These are phyloP conservation scores for Nakazawaea ambrosiae DNA, from an alignment of 805 yeast species.

Conservation along the genomic window DNA sequence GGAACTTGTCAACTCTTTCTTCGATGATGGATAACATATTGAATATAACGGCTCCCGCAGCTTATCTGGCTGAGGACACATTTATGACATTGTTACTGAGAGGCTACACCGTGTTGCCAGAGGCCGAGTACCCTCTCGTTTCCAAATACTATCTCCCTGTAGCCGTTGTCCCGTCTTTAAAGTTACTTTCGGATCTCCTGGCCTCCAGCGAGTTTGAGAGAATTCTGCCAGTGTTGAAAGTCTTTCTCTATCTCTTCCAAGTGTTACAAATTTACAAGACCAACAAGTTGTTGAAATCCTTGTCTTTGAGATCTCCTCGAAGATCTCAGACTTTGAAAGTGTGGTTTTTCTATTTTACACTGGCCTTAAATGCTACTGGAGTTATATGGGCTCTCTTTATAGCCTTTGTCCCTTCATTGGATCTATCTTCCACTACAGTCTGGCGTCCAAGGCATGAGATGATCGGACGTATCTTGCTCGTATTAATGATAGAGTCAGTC, in stretches of 20 bases:
- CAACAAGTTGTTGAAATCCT: neutral
- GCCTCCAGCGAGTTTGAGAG: neutral
- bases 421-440: no score
- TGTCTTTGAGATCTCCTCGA: constrained; percentile 6
- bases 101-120: constrained; percentile 6
- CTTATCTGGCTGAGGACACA: no score
- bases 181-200: no score
- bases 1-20: no score
- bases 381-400: no score
- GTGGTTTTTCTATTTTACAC: constrained; percentile 3
- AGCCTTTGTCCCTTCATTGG: no score
- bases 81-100: neutral
- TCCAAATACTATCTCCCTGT: constrained; percentile 1
- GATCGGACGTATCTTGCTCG: no score
- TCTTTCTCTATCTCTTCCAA: constrained; percentile 1
- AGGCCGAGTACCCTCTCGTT: constrained; percentile 5
- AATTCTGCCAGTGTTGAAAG: neutral
- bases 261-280: neutral
- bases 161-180: neutral
- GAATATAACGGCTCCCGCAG: no score
- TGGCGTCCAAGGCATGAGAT: no score
- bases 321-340: constrained; percentile 7
- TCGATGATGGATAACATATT: no score
- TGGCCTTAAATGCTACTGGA: no score
- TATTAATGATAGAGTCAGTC: no score